Conservation (phyloP, 306 rosid genomes). For the Sicyos baderoa region DNA sequence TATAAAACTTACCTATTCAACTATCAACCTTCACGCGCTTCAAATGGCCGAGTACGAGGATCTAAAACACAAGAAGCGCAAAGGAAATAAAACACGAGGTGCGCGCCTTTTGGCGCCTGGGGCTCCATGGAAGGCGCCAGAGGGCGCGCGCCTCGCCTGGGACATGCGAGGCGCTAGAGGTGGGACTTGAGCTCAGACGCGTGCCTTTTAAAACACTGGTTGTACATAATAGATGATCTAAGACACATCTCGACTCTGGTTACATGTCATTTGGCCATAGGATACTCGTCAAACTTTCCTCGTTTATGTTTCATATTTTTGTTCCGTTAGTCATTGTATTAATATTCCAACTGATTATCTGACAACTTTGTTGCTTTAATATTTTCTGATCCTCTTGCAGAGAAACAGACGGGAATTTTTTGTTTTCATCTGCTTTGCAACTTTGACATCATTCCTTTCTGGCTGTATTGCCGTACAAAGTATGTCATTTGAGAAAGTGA, state of each 20-base stretch:
- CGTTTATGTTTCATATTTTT: neutral
- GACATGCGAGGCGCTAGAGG: neutral
- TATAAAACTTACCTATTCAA: too few relatives aligned
- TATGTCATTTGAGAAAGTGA: constrained; percentile 32
- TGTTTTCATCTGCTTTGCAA: constrained; percentile 59
- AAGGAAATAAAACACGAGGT: too few relatives aligned
- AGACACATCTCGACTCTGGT: constrained; percentile 25
- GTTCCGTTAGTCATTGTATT: neutral
- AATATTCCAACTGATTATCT: neutral
- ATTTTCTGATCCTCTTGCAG: constrained; percentile 50
- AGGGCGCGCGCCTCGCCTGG: neutral
- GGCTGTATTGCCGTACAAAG: constrained; percentile 56
- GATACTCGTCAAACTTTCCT: neutral
- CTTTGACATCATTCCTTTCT: constrained; percentile 41
- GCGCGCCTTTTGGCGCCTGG: too few relatives aligned
- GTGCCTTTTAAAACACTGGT: too few relatives aligned
- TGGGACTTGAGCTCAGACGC: constrained; percentile 44
- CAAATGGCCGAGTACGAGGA: too few relatives aligned
- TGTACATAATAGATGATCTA: constrained; percentile 7
- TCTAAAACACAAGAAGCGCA: too few relatives aligned
- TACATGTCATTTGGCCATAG: neutral
- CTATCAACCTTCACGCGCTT: too few relatives aligned
- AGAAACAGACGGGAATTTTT: constrained; percentile 87
- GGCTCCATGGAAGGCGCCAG: too few relatives aligned
- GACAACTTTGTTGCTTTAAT: constrained; percentile 24